Conservation (phyloP, 2,329 filamentous ascomycete genomes). For the Clonostachys rosea region DNA sequence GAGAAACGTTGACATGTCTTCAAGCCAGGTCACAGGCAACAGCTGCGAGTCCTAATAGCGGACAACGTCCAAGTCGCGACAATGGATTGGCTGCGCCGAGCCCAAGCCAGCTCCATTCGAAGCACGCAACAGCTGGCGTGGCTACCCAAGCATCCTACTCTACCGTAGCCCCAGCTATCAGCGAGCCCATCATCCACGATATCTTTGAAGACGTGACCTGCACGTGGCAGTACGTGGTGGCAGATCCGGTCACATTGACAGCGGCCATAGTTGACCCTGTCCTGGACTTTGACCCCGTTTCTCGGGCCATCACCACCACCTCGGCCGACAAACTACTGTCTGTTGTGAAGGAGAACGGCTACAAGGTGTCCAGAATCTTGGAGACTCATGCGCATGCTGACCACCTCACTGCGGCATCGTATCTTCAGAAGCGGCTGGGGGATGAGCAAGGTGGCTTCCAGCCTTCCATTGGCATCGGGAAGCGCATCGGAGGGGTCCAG, state of each 20-base stretch:
- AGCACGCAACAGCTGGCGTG: no score
- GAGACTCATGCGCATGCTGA: slow-evolving; percentile 62
- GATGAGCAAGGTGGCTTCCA: slow-evolving; percentile 18
- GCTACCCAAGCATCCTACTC: neutral
- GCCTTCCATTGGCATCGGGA: slow-evolving; percentile 49
- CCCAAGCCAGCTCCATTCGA: no score
- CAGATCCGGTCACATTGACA: slow-evolving; percentile 38
- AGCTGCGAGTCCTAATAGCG: no score
- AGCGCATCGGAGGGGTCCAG: slow-evolving; percentile 47
- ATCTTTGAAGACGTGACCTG: slow-evolving; percentile 34
- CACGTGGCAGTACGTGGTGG: slow-evolving; percentile 58
- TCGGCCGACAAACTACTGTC: slow-evolving; percentile 48
- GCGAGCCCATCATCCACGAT: slow-evolving; percentile 27
- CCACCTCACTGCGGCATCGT: slow-evolving; percentile 54
- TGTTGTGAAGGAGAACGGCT: slow-evolving; percentile 33
- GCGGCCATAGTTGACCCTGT: slow-evolving; percentile 61
- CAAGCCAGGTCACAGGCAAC: no score
- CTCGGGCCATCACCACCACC: slow-evolving; percentile 35
- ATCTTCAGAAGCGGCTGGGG: slow-evolving; percentile 43
- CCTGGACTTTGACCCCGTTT: slow-evolving; percentile 46
- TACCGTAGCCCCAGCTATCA: neutral
- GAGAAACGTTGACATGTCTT: no score
- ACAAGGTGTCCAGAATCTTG: slow-evolving; percentile 45
- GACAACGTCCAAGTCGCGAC: no score
- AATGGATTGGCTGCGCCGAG: no score